Evolutionary conservation across 345 rosid species (phyloP).

Genomic region (Pelargonium nanum): DNA sequence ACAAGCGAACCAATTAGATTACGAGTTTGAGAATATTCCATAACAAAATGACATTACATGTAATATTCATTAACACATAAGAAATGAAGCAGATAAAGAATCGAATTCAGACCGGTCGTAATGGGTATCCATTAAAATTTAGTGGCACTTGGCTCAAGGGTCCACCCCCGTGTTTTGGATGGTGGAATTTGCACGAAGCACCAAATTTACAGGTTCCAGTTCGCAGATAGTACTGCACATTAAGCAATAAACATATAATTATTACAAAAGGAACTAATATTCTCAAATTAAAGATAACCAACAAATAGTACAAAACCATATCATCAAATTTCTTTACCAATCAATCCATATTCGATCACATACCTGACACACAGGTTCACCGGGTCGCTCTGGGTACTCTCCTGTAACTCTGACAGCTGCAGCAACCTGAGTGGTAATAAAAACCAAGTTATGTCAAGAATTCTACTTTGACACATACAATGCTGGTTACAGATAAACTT

Average conservation of each 20-base stretch:
- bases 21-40: neutral
- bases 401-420: conserved; percentile 72
- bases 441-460: conserved; percentile 2
- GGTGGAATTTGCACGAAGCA: conserved; percentile 95
- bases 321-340: neutral
- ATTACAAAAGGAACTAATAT: too few relatives aligned
- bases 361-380: conserved; percentile 89
- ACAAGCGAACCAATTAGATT: conserved; percentile 17
- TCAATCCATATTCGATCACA: neutral
- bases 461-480: neutral
- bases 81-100: neutral
- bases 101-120: conserved; percentile 49
- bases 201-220: conserved; percentile 92
- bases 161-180: conserved; percentile 72
- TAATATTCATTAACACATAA: neutral
- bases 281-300: too few relatives aligned
- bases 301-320: neutral
- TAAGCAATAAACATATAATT: conserved; percentile 5
- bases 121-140: conserved; percentile 69
- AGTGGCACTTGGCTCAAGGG: conserved; percentile 49
- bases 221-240: conserved; percentile 66
- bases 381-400: conserved; percentile 77
- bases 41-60: neutral
- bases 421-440: conserved; percentile 35
- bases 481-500: neutral